Evolutionary conservation across 768 basidiomycete genomes (phyloP).

Genomic region (Dioszegia aurantiaca): DNA sequence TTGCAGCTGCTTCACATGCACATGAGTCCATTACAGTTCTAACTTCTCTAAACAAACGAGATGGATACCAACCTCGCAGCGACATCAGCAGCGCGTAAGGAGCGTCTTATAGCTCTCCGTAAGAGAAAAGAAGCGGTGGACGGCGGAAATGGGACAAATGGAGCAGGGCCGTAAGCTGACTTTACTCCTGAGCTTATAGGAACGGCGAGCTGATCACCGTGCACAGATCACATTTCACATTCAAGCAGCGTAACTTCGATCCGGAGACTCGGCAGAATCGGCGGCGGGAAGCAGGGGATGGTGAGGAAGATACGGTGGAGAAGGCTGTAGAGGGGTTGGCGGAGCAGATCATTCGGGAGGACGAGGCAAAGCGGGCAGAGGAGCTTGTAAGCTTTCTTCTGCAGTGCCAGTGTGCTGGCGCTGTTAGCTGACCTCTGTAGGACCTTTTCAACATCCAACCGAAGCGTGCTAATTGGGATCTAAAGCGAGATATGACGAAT

Average conservation of each 20-base stretch:
- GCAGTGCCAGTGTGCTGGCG: slow-evolving; percentile 41
- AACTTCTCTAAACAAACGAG: neutral
- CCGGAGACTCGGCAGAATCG: slow-evolving; percentile 61
- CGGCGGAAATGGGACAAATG: slow-evolving; percentile 27
- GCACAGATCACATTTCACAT: slow-evolving; percentile 40
- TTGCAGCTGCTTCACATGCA: no score
- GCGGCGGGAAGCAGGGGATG: slow-evolving; percentile 54
- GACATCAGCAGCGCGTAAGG: slow-evolving; percentile 47
- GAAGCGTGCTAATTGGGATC: slow-evolving; percentile 73
- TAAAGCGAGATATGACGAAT: slow-evolving; percentile 77
- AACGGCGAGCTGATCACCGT: neutral
- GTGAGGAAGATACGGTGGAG: slow-evolving; percentile 80
- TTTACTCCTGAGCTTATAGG: neutral
- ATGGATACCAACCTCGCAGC: slow-evolving; percentile 51
- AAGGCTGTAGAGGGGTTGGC: slow-evolving; percentile 77
- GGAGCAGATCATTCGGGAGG: slow-evolving; percentile 77
- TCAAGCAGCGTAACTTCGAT: slow-evolving; percentile 75
- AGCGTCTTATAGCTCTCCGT: slow-evolving; percentile 48
- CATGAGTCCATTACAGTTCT: no score
- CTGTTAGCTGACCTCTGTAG: slow-evolving; percentile 29
- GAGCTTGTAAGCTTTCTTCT: no score
- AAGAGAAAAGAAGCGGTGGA: slow-evolving; percentile 45
- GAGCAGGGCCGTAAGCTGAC: slow-evolving; percentile 32
- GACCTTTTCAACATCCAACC: slow-evolving; percentile 63
- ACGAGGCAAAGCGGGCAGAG: slow-evolving; percentile 76